Evolutionary conservation across 2,329 filamentous ascomycete species (phyloP).

Genomic region (Ceratocystiopsis minuta): DNA sequence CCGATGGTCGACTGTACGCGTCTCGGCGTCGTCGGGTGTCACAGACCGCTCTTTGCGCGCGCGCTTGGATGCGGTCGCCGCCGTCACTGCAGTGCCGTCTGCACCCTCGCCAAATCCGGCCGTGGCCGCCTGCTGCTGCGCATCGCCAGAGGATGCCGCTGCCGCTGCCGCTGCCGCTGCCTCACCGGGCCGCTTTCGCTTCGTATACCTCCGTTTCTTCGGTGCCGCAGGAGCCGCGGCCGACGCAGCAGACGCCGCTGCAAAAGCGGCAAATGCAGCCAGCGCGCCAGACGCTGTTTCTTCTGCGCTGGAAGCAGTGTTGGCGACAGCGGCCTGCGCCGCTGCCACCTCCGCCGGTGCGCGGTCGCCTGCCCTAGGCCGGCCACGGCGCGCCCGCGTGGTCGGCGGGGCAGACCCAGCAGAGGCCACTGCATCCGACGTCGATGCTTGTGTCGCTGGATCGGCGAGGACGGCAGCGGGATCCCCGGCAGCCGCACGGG

Average conservation of each 20-base stretch:
- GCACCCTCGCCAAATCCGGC: background rate
- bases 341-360: background rate
- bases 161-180: background rate
- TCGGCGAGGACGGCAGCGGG: background rate
- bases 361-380: too few relatives aligned
- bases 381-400: background rate
- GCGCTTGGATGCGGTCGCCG: conserved; percentile 5
- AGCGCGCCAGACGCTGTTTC: background rate
- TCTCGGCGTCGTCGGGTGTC: conserved; percentile 47
- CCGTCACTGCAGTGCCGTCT: background rate
- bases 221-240: background rate
- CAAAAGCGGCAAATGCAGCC: background rate
- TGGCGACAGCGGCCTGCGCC: background rate
- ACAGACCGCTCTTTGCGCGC: conserved; percentile 24
- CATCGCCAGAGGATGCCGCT: background rate
- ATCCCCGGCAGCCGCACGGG: background rate
- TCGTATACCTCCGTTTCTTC: conserved; percentile 4
- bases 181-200: conserved; percentile 1
- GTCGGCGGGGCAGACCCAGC: background rate
- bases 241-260: background rate
- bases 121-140: background rate
- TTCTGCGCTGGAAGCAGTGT: background rate
- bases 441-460: too few relatives aligned
- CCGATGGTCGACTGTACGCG: conserved; percentile 43
- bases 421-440: too few relatives aligned